Evolutionary conservation across 768 basidiomycete species (phyloP), one percentile per base, ranked within the genome.

Genomic region (Suillus americanus): DNA sequence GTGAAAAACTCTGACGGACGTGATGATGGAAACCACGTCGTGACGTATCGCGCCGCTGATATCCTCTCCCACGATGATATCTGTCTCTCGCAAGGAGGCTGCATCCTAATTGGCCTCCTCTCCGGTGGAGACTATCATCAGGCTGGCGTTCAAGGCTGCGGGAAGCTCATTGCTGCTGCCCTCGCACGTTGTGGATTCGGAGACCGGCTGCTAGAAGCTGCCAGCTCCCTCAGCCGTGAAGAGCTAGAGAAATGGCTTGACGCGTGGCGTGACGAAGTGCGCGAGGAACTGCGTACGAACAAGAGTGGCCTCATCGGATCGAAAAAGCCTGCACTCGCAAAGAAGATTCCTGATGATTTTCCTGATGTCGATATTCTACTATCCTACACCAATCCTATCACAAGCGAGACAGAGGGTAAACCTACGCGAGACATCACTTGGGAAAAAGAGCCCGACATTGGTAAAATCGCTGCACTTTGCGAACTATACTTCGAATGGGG

Each of bases 401-500:
- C 89, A 1, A 88, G 88, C 4, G 89, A 89, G 69, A 85, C 82
- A 28, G 81, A 82, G 68, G 82, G 85, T 14, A 75, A 79, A 60
- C 82, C 78, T 0, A 62, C 30, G 61, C 57, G 62, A 70, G 84
- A 83, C 79, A 73, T 80, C 2, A 82, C 78, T 20, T 86, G 85
- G 85, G 70, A 71, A 40, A 72, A 76, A 61, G 91, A 94, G 65
- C 89, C 90, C 0, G 86, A 90, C 68, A 78, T 93, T 1, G 84
- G 83, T 18, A 86, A 84, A 62, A 83, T 96, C 18, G 94, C 95
- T 0, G 84, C 79, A 12, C 81, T 89, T 3, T 96, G 94, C 78
- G 95, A 97, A 75, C 82, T 88, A 55, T 91, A 89, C 73, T 97
- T 97, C 66, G 95, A 96, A 72, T 97, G 95, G 95, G 95, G 95